phyloP scores from a whole-genome alignment of 2,329 filamentous ascomycete genomes.

The Trichoderma arundinaceum region DNA sequence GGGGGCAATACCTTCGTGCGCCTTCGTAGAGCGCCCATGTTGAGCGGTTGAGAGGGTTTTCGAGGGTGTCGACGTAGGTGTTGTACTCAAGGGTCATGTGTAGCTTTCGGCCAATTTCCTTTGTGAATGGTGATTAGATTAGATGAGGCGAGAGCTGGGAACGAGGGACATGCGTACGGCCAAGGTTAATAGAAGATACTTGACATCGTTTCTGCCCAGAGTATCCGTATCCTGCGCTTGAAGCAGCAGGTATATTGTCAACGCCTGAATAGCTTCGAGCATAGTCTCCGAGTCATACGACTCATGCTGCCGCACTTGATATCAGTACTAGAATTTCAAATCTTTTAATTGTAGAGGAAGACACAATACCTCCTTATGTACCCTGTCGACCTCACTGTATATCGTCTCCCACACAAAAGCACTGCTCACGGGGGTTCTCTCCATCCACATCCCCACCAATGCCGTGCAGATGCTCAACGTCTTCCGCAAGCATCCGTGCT shows the following conservation, averaged over 20 bases:
- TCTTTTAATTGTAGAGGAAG: accelerated
- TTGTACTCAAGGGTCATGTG: constrained; percentile 12
- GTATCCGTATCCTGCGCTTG: constrained; percentile 31
- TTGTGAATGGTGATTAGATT: background rate
- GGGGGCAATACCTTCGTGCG: constrained; percentile 29
- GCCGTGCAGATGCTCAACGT: constrained; percentile 33
- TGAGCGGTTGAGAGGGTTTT: constrained; percentile 6
- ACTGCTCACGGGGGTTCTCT: constrained; percentile 31
- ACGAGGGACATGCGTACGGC: constrained; percentile 22
- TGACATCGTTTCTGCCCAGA: constrained; percentile 25
- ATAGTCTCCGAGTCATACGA: background rate
- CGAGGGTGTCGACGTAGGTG: background rate
- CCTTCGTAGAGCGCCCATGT: constrained; percentile 33
- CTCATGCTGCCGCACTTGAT: background rate
- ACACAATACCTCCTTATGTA: constrained; percentile 31
- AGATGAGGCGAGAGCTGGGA: background rate
- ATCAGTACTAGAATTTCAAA: background rate
- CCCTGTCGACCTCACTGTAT: constrained; percentile 31
- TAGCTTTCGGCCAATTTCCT: constrained; percentile 11
- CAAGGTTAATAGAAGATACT: constrained; percentile 25
- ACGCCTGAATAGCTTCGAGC: constrained; percentile 30
- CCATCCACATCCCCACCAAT: constrained; percentile 33
- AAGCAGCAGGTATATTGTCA: constrained; percentile 31
- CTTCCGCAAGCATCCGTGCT: constrained; percentile 33
- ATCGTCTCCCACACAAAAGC: constrained; percentile 35